Percentiles rank a stretch among this genome's conserved stretches.
Conservation (phyloP, 805 yeast genomes). For the Monosporozyma aquatica region DNA sequence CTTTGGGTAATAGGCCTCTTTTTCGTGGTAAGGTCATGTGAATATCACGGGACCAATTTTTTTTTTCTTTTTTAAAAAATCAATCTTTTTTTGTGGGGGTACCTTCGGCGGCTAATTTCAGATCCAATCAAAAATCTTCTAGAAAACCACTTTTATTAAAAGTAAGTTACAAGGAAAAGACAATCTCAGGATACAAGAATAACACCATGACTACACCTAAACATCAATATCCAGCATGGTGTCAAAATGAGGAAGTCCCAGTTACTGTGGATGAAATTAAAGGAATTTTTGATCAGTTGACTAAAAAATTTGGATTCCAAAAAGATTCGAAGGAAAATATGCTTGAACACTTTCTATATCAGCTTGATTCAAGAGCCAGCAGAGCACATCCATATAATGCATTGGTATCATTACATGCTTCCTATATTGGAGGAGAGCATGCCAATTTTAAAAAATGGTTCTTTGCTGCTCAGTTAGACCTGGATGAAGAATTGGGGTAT, state of each 20-base stretch:
- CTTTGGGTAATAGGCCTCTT: too few species aligned
- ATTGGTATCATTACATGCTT: conserved; percentile 68
- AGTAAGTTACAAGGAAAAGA: not conserved
- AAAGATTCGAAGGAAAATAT: conserved; percentile 67
- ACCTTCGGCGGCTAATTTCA: not conserved
- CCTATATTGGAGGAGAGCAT: conserved; percentile 84
- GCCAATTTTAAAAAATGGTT: conserved; percentile 90
- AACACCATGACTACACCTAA: conserved; percentile 14
- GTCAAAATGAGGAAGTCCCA: conserved; percentile 50
- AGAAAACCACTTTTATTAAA: not conserved
- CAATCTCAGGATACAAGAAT: not conserved
- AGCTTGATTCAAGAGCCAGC: conserved; percentile 80
- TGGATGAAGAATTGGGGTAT: conserved; percentile 61
- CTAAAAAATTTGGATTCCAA: conserved; percentile 76
- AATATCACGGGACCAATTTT: not conserved
- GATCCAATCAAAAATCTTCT: too few species aligned
- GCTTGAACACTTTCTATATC: conserved; percentile 69
- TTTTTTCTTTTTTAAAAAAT: not conserved
- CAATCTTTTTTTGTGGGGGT: too few species aligned
- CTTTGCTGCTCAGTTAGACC: conserved; percentile 72
- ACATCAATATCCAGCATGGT: conserved; percentile 30
- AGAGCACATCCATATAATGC: conserved; percentile 68
- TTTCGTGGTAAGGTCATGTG: not conserved
- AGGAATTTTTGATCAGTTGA: conserved; percentile 48
- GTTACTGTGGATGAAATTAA: conserved; percentile 57